Conservation (phyloP, 108 stramenopile species). For the Skeletonema tropicum region DNA sequence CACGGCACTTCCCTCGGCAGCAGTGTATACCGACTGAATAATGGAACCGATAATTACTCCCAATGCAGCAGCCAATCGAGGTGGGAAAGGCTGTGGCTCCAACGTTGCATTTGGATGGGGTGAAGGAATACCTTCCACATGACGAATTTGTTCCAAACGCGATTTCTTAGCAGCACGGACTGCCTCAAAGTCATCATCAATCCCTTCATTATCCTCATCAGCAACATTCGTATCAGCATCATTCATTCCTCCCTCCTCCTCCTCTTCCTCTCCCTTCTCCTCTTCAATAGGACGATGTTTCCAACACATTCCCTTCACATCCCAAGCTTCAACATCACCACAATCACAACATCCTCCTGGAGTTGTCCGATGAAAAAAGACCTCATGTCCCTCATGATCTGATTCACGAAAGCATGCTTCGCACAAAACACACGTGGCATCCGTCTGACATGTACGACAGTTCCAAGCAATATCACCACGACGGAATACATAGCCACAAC, state of each 20-base stretch:
- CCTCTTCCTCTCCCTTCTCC: constrained; percentile 22
- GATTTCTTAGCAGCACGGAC: constrained; percentile 54
- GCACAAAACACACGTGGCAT: constrained; percentile 96
- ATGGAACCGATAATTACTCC: constrained; percentile 79
- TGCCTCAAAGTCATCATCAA: constrained; percentile 67
- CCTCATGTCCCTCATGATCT: constrained; percentile 96
- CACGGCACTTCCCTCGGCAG: constrained; percentile 75
- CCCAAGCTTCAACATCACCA: constrained; percentile 98
- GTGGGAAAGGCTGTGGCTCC: constrained; percentile 55
- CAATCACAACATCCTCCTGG: constrained; percentile 99
- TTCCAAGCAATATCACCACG: constrained; percentile 98
- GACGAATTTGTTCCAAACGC: constrained; percentile 33
- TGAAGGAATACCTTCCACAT: constrained; percentile 18
- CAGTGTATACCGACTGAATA: constrained; percentile 65
- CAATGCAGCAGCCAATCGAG: constrained; percentile 74
- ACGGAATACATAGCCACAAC: constrained; percentile 96
- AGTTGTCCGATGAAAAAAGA: constrained; percentile 95
- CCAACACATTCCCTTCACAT: constrained; percentile 86
- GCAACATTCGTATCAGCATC: constrained; percentile 42
- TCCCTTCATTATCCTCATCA: constrained; percentile 53
- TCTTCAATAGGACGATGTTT: constrained; percentile 64
- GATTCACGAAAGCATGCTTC: constrained; percentile 90
- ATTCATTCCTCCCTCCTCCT: constrained; percentile 16
- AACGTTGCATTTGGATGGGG: not conserved
- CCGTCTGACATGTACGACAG: constrained; percentile 96